These are phyloP conservation scores for Collybiopsis confluens DNA, from an alignment of 768 basidiomycete species.

Conservation along the genomic window DNA sequence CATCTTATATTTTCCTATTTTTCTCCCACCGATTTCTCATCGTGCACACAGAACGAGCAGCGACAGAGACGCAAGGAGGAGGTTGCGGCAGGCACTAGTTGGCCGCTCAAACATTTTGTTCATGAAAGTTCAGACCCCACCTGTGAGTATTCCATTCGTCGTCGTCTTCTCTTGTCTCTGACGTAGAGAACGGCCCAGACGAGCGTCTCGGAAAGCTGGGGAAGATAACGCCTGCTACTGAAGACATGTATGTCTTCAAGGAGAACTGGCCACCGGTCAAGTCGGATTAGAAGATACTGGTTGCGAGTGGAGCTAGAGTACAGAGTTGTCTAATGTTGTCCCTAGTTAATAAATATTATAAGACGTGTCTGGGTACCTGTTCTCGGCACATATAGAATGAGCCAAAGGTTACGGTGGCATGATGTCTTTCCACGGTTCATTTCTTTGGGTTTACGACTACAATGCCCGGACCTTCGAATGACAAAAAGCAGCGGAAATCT, in stretches of 20 bases:
- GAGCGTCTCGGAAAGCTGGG: conserved; percentile 60
- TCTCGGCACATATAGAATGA: no score
- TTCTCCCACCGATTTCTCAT: neutral
- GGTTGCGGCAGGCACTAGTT: conserved; percentile 59
- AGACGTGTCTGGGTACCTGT: no score
- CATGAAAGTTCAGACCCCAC: conserved; percentile 65
- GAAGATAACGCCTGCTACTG: conserved; percentile 62
- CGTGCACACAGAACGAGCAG: conserved; percentile 83
- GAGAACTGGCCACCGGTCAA: conserved; percentile 45
- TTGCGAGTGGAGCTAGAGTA: neutral
- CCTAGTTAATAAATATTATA: neutral
- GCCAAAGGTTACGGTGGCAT: conserved; percentile 5
- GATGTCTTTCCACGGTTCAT: conserved; percentile 7
- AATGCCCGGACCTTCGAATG: conserved; percentile 12
- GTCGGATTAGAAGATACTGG: neutral
- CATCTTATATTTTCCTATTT: conserved; percentile 6
- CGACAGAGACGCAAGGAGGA: conserved; percentile 87
- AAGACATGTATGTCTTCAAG: conserved; percentile 73
- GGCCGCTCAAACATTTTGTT: conserved; percentile 76
- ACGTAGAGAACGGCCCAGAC: conserved; percentile 34
- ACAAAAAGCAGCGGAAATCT: conserved; percentile 9
- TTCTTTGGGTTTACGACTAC: neutral
- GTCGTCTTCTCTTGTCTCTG: neutral
- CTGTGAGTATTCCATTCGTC: conserved; percentile 45
- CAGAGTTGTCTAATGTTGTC: neutral